Conservation (phyloP, 495 filamentous ascomycete species). For the Aspergillus nanangensis region DNA sequence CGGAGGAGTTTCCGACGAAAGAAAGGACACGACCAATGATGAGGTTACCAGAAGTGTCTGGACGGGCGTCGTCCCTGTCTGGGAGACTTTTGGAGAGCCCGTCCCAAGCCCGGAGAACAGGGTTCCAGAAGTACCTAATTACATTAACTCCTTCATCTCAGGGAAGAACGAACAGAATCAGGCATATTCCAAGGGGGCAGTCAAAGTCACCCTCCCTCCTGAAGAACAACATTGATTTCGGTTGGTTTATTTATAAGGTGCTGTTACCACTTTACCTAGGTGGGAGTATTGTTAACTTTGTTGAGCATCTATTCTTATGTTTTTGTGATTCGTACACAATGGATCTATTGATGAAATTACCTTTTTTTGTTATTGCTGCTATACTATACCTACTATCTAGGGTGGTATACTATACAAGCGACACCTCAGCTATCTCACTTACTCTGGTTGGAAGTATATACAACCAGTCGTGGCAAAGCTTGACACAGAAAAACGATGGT, state of each 20-base stretch:
- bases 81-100: constrained; percentile 61
- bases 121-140: constrained; percentile 55
- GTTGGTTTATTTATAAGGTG: background rate
- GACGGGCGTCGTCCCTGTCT: constrained; percentile 82
- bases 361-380: no score
- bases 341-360: no score
- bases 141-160: constrained; percentile 55
- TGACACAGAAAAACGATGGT: no score
- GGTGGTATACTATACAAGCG: no score
- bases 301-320: no score
- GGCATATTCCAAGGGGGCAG: constrained; percentile 48
- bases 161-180: constrained; percentile 50
- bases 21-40: constrained; percentile 59
- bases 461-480: no score
- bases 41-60: constrained; percentile 60
- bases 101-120: constrained; percentile 59
- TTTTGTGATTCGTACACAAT: no score
- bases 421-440: no score
- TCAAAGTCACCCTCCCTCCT: constrained; percentile 24
- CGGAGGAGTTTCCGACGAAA: constrained; percentile 67
- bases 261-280: background rate
- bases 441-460: no score
- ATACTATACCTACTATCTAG: no score
- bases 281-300: background rate
- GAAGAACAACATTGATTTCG: constrained; percentile 33